Percentiles rank a stretch among this genome's conserved stretches.
Evolutionary conservation across 1,284 basidiomycete genomes (phyloP).

Genomic region (Tremellales sp.): DNA sequence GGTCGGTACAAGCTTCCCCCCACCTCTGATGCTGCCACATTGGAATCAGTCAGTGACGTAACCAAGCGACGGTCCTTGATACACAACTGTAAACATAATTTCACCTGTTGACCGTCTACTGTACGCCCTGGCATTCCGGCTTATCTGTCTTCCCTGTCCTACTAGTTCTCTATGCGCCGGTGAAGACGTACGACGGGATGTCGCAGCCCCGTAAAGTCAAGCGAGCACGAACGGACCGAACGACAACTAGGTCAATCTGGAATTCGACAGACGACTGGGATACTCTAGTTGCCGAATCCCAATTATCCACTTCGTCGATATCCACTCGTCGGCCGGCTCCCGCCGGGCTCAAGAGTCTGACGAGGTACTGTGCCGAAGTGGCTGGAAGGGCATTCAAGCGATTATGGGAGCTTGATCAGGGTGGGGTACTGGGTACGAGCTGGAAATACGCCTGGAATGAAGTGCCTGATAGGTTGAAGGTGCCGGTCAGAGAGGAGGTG

Average conservation of each 20-base stretch:
- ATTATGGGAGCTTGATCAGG: slow-evolving; percentile 18
- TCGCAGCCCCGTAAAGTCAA: not conserved
- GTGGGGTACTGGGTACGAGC: slow-evolving; percentile 5
- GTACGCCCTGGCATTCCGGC: too few species aligned
- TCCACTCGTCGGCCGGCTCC: slow-evolving; percentile 21
- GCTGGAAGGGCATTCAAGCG: slow-evolving; percentile 23
- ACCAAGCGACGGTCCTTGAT: too few species aligned
- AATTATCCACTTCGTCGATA: slow-evolving; percentile 31
- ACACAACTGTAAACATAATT: too few species aligned
- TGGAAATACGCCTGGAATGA: slow-evolving; percentile 25
- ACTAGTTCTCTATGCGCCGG: too few species aligned
- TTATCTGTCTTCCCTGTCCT: too few species aligned
- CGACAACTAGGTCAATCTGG: slow-evolving; percentile 30
- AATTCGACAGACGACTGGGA: slow-evolving; percentile 32
- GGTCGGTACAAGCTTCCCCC: too few species aligned
- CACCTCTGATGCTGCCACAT: too few species aligned
- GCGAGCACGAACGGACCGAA: not conserved
- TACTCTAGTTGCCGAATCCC: slow-evolving; percentile 21
- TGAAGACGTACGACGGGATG: too few species aligned
- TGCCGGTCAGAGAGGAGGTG: slow-evolving; percentile 21
- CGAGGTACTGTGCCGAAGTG: slow-evolving; percentile 11
- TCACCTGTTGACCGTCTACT: too few species aligned
- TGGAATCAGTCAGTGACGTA: too few species aligned
- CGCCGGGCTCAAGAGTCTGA: slow-evolving; percentile 16
- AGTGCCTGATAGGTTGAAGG: slow-evolving; percentile 26